A percentile compares a stretch with the other conserved stretches of the same genome.
phyloP scores from a whole-genome alignment of 78 protist species.

The Dictyostelium purpureum region DNA sequence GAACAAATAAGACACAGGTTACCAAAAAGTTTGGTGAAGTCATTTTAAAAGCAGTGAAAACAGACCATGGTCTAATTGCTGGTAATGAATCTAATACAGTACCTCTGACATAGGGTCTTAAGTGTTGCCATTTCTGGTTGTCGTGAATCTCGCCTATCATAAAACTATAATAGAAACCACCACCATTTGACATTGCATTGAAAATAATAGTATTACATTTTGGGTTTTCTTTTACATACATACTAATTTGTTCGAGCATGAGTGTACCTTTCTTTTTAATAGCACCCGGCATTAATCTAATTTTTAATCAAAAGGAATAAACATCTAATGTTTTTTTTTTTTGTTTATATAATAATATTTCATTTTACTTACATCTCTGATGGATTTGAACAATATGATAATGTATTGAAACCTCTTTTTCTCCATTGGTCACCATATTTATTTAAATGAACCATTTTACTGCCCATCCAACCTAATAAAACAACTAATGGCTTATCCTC shows the following conservation, averaged over 20 bases:
- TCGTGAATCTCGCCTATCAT: not conserved
- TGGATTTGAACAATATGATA: conserved; percentile 9
- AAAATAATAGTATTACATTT: conserved; percentile 23
- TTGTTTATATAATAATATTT: not conserved
- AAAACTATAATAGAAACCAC: conserved; percentile 50
- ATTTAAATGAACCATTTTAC: not conserved
- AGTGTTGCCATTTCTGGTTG: conserved; percentile 1
- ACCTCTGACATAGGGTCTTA: conserved; percentile 2
- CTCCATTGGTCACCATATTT: conserved; percentile 48
- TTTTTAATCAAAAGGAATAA: not conserved
- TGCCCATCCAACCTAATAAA: conserved; percentile 60
- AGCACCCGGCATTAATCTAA: not conserved
- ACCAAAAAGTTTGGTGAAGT: not conserved
- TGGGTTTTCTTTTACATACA: not conserved
- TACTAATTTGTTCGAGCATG: not conserved
- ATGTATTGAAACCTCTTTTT: conserved; percentile 21
- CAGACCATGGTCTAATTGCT: not conserved
- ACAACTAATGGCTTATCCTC: not conserved
- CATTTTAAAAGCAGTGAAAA: not conserved
- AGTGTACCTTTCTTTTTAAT: not conserved
- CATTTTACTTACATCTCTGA: conserved; percentile 9
- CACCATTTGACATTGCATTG: conserved; percentile 52
- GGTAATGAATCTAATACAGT: conserved; percentile 46
- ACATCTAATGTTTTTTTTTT: not conserved
- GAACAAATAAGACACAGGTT: not conserved